Percentiles rank a stretch among this genome's conserved stretches.
Conservation (phyloP, 2,329 filamentous ascomycete species). For the Amesomyces nigricolor region DNA sequence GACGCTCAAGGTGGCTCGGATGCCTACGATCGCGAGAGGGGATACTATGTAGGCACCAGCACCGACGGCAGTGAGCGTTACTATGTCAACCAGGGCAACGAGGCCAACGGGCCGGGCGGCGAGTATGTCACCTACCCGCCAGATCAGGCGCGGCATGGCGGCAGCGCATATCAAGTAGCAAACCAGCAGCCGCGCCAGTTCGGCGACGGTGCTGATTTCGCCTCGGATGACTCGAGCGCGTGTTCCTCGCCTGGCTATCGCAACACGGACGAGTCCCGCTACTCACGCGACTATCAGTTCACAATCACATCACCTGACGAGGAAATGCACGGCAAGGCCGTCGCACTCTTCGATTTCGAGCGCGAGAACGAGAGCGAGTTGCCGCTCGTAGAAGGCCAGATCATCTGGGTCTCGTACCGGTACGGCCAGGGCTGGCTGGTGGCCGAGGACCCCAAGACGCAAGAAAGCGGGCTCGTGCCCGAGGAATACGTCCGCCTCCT, state of each 20-base stretch:
- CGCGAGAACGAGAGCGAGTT: conserved; percentile 96
- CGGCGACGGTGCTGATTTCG: conserved; percentile 42
- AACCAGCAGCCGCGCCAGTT: conserved; percentile 43
- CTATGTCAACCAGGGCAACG: conserved; percentile 63
- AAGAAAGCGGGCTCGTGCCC: conserved; percentile 88
- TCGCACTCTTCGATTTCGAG: conserved; percentile 91
- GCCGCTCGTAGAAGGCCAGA: conserved; percentile 85
- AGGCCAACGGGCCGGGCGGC: conserved; percentile 70
- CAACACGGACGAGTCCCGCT: conserved; percentile 67
- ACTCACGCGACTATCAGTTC: conserved; percentile 89
- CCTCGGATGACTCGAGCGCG: conserved; percentile 54
- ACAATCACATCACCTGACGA: conserved; percentile 93
- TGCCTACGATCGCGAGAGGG: conserved; percentile 55
- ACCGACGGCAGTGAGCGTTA: conserved; percentile 69
- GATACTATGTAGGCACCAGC: conserved; percentile 61
- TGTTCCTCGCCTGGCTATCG: conserved; percentile 54
- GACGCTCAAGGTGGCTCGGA: conserved; percentile 35
- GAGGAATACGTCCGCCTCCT: conserved; percentile 93
- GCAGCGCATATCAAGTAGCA: conserved; percentile 41
- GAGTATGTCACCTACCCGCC: conserved; percentile 75
- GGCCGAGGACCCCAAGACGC: conserved; percentile 89
- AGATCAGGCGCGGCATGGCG: conserved; percentile 55
- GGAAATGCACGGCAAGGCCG: conserved; percentile 94
- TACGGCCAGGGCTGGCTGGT: conserved; percentile 97
- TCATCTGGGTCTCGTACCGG: conserved; percentile 92